Evolutionary conservation across 2,329 filamentous ascomycete species (phyloP).

Genomic region (Akanthomyces uredinophilus): DNA sequence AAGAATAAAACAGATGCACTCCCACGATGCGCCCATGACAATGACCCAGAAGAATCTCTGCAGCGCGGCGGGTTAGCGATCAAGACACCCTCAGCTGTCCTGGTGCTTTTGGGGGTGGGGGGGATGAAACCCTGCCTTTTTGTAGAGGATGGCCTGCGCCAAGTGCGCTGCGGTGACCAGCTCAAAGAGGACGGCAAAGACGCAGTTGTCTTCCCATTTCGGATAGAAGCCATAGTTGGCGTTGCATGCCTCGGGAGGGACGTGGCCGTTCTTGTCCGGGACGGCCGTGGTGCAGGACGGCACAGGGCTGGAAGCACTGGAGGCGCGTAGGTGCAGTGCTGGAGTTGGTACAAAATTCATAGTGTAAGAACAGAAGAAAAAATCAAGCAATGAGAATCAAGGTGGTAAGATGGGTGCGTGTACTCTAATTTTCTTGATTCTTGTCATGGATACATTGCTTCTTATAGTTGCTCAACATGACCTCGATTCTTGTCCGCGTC

Average conservation of each 20-base stretch:
- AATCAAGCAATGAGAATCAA: too few relatives aligned
- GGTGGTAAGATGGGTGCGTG: background rate
- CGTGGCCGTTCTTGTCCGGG: constrained; percentile 19
- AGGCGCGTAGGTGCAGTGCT: background rate
- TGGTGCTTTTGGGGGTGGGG: too few relatives aligned
- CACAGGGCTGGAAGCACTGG: background rate
- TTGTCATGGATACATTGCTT: background rate
- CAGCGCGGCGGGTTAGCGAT: background rate
- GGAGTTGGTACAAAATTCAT: constrained; percentile 1
- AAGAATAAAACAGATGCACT: constrained; percentile 26
- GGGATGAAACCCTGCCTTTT: constrained; percentile 13
- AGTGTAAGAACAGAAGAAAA: background rate
- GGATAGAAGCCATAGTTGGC: constrained; percentile 20
- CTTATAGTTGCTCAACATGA: background rate
- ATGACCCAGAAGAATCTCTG: constrained; percentile 28
- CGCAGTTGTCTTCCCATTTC: constrained; percentile 17
- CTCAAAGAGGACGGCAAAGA: constrained; percentile 15
- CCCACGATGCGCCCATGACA: constrained; percentile 28
- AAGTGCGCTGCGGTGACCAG: constrained; percentile 3
- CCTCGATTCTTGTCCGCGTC: background rate
- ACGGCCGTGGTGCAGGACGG: constrained; percentile 18
- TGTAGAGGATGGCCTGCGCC: constrained; percentile 14
- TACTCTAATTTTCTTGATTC: background rate
- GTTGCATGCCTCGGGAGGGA: constrained; percentile 20
- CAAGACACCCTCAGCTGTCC: too few relatives aligned